A percentile compares a stretch with the other conserved stretches of the same genome.
Conservation (phyloP, 73 alveolate genomes). For the Paramecium sonneborni region DNA sequence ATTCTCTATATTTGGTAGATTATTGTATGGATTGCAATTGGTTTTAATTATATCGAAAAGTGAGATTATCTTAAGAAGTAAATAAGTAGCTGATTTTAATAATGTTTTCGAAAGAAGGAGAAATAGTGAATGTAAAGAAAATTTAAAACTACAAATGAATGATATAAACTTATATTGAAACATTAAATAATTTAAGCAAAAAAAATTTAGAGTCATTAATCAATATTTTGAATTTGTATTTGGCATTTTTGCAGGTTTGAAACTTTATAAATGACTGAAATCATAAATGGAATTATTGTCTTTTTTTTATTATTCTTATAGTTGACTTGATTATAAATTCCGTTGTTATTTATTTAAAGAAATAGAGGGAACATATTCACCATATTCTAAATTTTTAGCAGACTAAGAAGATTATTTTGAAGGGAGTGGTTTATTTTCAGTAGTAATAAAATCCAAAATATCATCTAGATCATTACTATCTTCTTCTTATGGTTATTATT, state of each 20-base stretch:
- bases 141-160: neutral
- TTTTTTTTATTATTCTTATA: neutral
- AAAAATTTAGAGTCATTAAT: neutral
- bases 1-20: slow-evolving; percentile 21
- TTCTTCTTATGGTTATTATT: neutral
- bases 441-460: neutral
- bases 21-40: neutral
- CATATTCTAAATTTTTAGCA: neutral
- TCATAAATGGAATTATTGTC: slow-evolving; percentile 16
- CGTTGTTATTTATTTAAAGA: neutral
- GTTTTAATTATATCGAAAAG: neutral
- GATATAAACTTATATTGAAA: neutral
- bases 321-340: neutral
- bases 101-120: no score
- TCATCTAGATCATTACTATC: slow-evolving; percentile 46
- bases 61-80: neutral
- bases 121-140: neutral
- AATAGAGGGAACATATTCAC: slow-evolving; percentile 21
- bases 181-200: neutral
- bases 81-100: neutral
- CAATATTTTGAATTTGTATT: neutral
- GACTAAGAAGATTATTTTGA: neutral
- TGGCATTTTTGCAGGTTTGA: neutral
- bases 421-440: neutral
- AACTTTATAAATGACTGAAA: neutral